phyloP scores from a whole-genome alignment of 306 rosid species.

The Sechiopsis laciniata region DNA sequence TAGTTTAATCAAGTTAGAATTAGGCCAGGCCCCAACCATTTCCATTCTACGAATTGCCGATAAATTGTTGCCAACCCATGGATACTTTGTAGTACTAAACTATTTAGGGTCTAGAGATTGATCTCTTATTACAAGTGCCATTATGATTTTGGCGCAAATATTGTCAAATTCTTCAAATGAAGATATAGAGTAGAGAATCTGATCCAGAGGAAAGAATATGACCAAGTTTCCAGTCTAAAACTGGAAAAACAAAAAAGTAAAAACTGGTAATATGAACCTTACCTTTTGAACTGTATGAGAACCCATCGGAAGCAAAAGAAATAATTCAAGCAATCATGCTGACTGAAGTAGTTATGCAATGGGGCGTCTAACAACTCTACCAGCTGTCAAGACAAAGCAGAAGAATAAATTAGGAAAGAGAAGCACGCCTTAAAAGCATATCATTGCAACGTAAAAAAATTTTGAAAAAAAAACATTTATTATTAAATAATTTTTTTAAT shows the following conservation, averaged over 20 bases:
- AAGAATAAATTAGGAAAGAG: slow-evolving; percentile 22
- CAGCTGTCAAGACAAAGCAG: slow-evolving; percentile 52
- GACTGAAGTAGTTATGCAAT: slow-evolving; percentile 80
- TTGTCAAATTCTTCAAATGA: background rate
- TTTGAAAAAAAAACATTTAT: background rate
- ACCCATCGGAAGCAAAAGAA: slow-evolving; percentile 99
- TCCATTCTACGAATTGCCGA: background rate
- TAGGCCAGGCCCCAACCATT: background rate
- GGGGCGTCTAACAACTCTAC: slow-evolving; percentile 89
- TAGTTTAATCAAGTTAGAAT: background rate
- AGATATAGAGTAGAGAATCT: background rate
- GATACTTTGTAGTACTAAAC: background rate
- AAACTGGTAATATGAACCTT: background rate
- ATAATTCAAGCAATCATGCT: slow-evolving; percentile 87
- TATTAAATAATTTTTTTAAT: background rate
- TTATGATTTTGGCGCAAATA: background rate
- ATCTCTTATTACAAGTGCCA: background rate
- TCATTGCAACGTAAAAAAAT: background rate
- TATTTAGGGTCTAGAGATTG: background rate
- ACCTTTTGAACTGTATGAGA: slow-evolving; percentile 97
- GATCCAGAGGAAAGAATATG: background rate
- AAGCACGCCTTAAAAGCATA: slow-evolving; percentile 14
- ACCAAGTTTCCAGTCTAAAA: background rate
- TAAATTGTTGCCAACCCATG: background rate
- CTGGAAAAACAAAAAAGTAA: background rate